phyloP scores from a whole-genome alignment of 2,329 filamentous ascomycete genomes.

The Furcasterigmium furcatum region DNA sequence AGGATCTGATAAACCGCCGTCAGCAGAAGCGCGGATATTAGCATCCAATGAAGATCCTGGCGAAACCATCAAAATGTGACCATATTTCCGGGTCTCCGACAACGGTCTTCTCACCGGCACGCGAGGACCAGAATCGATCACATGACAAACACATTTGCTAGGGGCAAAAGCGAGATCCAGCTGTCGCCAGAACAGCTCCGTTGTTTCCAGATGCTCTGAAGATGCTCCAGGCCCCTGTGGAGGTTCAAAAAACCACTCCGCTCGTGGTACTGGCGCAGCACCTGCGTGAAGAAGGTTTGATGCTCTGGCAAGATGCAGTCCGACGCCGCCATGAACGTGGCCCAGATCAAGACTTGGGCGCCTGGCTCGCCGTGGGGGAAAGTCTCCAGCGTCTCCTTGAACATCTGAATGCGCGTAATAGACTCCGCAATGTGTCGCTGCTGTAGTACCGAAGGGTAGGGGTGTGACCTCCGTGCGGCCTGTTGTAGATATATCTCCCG shows the following conservation, averaged over 20 bases:
- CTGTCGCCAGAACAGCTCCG: constrained; percentile 11
- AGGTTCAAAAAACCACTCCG: constrained; percentile 20
- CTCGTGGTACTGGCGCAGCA: constrained; percentile 12
- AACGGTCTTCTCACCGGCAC: too few relatives aligned
- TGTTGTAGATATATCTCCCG: constrained; percentile 2
- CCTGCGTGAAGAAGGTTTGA: constrained; percentile 16
- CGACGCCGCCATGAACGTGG: constrained; percentile 19
- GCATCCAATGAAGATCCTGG: too few relatives aligned
- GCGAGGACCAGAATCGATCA: too few relatives aligned
- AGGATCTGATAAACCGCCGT: too few relatives aligned
- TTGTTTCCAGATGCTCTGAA: constrained; percentile 17
- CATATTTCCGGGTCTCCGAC: too few relatives aligned
- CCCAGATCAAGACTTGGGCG: constrained; percentile 21
- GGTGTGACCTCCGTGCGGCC: too few relatives aligned
- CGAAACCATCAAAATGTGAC: too few relatives aligned
- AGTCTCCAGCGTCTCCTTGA: constrained; percentile 16
- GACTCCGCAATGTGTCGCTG: constrained; percentile 7
- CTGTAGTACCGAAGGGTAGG: too few relatives aligned
- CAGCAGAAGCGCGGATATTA: too few relatives aligned
- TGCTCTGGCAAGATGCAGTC: constrained; percentile 21
- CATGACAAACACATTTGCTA: constrained; percentile 19
- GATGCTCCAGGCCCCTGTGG: constrained; percentile 14
- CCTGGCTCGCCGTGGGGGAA: constrained; percentile 16
- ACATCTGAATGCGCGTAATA: constrained; percentile 15
- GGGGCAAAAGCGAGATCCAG: constrained; percentile 19